Conservation (phyloP, 371 early-diverging fungal species). For the Neoconidiobolus thromboides region DNA sequence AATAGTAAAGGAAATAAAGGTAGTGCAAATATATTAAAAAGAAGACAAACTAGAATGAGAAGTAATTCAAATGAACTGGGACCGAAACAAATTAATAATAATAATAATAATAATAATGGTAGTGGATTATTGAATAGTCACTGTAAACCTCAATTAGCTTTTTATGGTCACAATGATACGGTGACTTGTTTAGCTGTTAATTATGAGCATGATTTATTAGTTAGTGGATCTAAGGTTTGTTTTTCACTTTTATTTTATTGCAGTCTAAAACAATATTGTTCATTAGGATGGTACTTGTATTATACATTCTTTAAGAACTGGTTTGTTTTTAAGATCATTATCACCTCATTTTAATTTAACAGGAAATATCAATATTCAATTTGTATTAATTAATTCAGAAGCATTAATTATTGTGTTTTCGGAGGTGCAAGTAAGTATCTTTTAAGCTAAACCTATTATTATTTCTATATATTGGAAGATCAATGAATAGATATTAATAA, state of each 20-base stretch:
- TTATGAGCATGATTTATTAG: slow-evolving; percentile 24
- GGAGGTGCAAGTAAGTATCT: neutral
- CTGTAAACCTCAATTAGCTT: neutral
- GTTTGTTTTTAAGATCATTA: slow-evolving; percentile 20
- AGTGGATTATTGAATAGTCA: neutral
- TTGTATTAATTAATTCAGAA: neutral
- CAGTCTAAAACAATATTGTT: neutral
- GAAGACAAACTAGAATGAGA: neutral
- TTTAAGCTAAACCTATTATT: too few relatives aligned
- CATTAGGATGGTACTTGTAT: slow-evolving; percentile 26
- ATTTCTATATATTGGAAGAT: too few relatives aligned
- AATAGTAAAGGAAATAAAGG: neutral
- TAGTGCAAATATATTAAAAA: neutral
- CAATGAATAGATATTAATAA: too few relatives aligned
- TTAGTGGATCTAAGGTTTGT: slow-evolving; percentile 21
- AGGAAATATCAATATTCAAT: neutral
- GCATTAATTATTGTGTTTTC: neutral
- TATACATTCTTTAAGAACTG: slow-evolving; percentile 21
- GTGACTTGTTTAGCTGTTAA: slow-evolving; percentile 23
- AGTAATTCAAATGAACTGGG: slow-evolving; percentile 6
- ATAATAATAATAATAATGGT: neutral
- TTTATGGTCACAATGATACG: slow-evolving; percentile 7
- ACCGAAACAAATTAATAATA: neutral
- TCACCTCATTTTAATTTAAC: slow-evolving; percentile 12
- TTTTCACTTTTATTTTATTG: slow-evolving; percentile 7